Evolutionary conservation across 2,329 filamentous ascomycete species (phyloP).

Genomic region (Fusarium paranaense): DNA sequence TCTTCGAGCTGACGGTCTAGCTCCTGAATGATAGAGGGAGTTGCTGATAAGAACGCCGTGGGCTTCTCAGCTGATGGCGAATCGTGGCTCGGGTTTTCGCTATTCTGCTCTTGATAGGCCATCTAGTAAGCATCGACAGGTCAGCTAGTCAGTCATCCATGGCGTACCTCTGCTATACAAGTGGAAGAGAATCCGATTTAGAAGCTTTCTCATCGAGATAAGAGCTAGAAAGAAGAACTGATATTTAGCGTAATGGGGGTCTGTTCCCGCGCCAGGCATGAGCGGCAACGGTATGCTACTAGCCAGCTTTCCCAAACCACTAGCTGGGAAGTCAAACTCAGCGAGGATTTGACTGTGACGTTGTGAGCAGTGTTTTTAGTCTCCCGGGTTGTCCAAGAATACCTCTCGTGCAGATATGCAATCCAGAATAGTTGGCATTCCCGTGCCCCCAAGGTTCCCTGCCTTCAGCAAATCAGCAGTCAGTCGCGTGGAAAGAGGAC

Average conservation of each 20-base stretch:
- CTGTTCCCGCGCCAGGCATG: conserved; percentile 5
- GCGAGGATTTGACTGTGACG: conserved; percentile 18
- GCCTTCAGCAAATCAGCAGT: neutral
- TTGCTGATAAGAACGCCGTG: neutral
- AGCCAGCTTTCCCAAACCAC: conserved; percentile 24
- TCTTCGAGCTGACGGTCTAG: conserved; percentile 31
- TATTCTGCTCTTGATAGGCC: neutral
- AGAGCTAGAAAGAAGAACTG: conserved; percentile 33
- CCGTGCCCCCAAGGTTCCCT: conserved; percentile 15
- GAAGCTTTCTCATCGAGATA: conserved; percentile 26
- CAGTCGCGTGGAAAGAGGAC: rapidly evolving
- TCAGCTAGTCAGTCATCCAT: rapidly evolving
- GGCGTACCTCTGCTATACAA: conserved; percentile 19
- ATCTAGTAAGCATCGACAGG: neutral
- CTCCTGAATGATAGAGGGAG: conserved; percentile 19
- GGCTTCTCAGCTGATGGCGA: neutral
- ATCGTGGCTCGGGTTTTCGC: neutral
- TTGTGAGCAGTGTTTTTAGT: neutral
- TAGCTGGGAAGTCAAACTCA: conserved; percentile 33
- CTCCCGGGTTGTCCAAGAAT: neutral
- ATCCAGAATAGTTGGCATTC: conserved; percentile 32
- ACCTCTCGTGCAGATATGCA: conserved; percentile 33
- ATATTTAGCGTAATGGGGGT: conserved; percentile 18
- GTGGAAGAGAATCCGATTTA: conserved; percentile 29
- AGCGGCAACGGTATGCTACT: conserved; percentile 25